These are phyloP conservation scores for Amanita jacksonii DNA, from an alignment of 768 basidiomycete species.

Conservation along the genomic window DNA sequence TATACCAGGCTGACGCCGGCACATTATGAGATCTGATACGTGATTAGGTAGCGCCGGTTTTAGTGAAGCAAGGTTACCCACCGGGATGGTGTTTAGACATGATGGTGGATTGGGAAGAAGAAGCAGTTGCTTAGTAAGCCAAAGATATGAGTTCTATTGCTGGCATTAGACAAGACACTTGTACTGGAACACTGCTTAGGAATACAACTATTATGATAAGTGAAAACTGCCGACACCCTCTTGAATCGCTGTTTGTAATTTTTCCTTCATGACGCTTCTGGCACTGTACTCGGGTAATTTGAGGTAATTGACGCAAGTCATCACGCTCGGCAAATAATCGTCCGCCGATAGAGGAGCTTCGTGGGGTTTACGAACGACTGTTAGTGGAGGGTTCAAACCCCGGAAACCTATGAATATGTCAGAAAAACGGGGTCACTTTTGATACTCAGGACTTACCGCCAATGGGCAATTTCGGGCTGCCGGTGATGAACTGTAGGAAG, in stretches of 20 bases:
- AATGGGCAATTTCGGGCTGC: constrained; percentile 92
- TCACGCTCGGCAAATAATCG: constrained; percentile 93
- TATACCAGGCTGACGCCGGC: constrained; percentile 94
- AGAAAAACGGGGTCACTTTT: background rate
- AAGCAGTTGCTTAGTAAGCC: background rate
- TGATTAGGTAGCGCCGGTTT: background rate
- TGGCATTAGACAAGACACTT: no score
- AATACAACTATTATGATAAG: constrained; percentile 54
- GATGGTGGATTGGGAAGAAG: constrained; percentile 7
- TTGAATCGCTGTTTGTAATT: constrained; percentile 74
- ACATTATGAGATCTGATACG: constrained; percentile 88
- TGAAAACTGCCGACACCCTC: constrained; percentile 98
- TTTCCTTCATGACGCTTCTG: constrained; percentile 76
- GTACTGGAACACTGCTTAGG: no score
- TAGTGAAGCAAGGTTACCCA: constrained; percentile 17
- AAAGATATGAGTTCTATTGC: background rate
- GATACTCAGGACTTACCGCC: constrained; percentile 52
- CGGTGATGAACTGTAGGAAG: constrained; percentile 94
- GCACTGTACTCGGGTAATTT: constrained; percentile 95
- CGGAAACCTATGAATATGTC: constrained; percentile 62
- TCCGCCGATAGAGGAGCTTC: constrained; percentile 86
- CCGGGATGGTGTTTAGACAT: constrained; percentile 94
- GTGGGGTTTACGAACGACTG: constrained; percentile 95
- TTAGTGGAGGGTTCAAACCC: constrained; percentile 86
- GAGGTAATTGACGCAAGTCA: constrained; percentile 97